Evolutionary conservation across 495 filamentous ascomycete genomes (phyloP), one percentile per base, ranked within the genome.

Genomic region (Talaromyces adpressus): DNA sequence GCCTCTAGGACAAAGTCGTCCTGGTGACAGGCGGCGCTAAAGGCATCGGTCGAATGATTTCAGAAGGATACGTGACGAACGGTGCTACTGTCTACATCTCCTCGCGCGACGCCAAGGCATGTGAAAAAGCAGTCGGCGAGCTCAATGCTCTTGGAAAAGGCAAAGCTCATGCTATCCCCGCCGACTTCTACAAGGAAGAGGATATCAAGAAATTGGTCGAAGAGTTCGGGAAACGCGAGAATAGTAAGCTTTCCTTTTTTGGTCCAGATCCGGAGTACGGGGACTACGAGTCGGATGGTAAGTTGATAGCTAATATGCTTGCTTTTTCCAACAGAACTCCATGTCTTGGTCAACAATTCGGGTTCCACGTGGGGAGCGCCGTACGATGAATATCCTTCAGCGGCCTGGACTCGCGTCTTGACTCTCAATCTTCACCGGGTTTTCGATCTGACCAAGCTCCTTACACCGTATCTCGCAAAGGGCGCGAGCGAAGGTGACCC

Each of bases 21-120:
- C 79, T 89, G 77, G 84, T 91, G 66, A 91, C 88, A 61, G 88
- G 88, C 63, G 88, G 84, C 58, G 84, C 84, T 63, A 90, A 81
- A 66, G 88, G 88, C 32, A 88, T 91, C 67, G 88, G 88, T 65
- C 82, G 89, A 54, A 94, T 93, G 89, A 90, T 89, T 64, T 87
- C 90, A 0, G 86, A 92, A 67, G 88, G 90, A 2, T 89, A 89
- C 65, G 87, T 91, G 0, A 77, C 83, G 27, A 93, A 92, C 71
- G 90, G 91, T 45, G 90, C 91, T 18, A 91, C 85, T 45, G 90
- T 93, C 32, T 93, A 93, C 74, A 92, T 94, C 64, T 89, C 88
- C 7, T 91, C 89, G 4, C 87, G 90, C 51, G 88, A 88, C 69
- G 79, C 76, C 29, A 81, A 82, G 69, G 77, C 83, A 49, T 88